A percentile compares a stretch with the other conserved stretches of the same genome.
Evolutionary conservation across 2,329 filamentous ascomycete genomes (phyloP).

Genomic region (Monosporascus sp.): DNA sequence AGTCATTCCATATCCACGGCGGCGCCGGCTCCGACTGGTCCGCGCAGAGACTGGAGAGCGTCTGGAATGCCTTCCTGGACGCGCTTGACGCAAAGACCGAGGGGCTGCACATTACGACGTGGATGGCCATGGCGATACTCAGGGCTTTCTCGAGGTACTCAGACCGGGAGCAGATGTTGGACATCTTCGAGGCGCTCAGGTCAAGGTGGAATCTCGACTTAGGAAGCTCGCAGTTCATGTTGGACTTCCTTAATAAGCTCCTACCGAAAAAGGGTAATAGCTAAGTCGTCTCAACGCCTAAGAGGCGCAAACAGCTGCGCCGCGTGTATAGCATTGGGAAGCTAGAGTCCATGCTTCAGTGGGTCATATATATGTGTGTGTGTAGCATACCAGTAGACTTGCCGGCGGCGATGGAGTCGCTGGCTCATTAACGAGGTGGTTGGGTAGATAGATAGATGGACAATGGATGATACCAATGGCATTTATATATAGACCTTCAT

Average conservation of each 20-base stretch:
- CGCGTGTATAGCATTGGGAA: neutral
- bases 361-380: neutral
- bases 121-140: conserved; percentile 57
- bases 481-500: neutral
- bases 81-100: conserved; percentile 43
- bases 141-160: conserved; percentile 59
- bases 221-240: conserved; percentile 40
- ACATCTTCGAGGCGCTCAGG: conserved; percentile 48
- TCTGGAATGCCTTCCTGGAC: conserved; percentile 60
- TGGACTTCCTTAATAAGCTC: conserved; percentile 39
- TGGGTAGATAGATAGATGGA: neutral
- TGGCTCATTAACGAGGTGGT: neutral
- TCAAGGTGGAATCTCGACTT: conserved; percentile 41
- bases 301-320: neutral
- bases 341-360: neutral
- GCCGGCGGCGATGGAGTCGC: neutral
- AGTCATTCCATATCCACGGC: conserved; percentile 74
- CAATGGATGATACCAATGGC: neutral
- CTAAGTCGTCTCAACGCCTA: neutral
- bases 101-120: conserved; percentile 49
- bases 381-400: neutral
- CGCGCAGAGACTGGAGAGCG: conserved; percentile 57
- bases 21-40: conserved; percentile 68
- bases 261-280: conserved; percentile 21
- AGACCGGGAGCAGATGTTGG: conserved; percentile 44